These are phyloP conservation scores for Coemansia sp. DNA, from an alignment of 192 early-diverging fungal species.

Conservation along the genomic window DNA sequence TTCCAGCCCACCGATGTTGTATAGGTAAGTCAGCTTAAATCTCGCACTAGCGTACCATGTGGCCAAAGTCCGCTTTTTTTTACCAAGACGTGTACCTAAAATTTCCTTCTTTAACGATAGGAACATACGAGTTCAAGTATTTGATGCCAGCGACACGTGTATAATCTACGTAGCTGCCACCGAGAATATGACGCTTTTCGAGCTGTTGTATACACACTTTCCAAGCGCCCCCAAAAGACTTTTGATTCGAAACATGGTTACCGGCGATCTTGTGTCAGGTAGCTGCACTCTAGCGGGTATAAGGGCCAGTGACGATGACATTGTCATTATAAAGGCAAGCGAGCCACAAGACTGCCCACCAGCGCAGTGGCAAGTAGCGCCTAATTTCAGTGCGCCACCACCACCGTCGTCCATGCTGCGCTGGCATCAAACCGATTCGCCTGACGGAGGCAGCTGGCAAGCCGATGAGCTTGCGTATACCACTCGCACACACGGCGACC, in stretches of 20 bases:
- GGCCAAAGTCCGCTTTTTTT: background rate
- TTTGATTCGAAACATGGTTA: constrained; percentile 29
- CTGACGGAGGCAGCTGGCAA: background rate
- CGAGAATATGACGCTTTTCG: constrained; percentile 27
- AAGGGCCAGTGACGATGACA: background rate
- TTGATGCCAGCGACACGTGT: constrained; percentile 17
- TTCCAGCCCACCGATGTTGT: background rate
- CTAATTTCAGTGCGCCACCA: background rate
- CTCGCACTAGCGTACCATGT: background rate
- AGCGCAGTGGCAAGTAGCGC: constrained; percentile 2
- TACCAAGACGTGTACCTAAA: background rate
- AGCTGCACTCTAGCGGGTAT: constrained; percentile 16
- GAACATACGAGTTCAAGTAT: constrained; percentile 10
- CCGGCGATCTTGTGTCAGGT: constrained; percentile 27
- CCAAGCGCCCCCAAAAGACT: constrained; percentile 28
- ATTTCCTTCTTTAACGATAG: constrained; percentile 10
- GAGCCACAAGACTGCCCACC: background rate
- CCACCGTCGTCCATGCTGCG: background rate
- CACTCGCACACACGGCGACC: background rate
- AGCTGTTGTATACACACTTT: constrained; percentile 37
- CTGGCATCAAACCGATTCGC: background rate
- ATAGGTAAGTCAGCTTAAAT: background rate
- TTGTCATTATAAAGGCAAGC: background rate
- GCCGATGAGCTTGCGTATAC: background rate
- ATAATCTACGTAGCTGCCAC: constrained; percentile 24